Evolutionary conservation across 176 grass and related monocot species (phyloP).

Genomic region (barley (Hordeum vulgare)): MorexV3_pseudomolecules_assembly NC_058523.1:198064419-198064918

Average conservation of each 20-base stretch:
- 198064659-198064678: neutral
- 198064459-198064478: neutral
- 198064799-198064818: slow-evolving; percentile 83
- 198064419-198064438: neutral
- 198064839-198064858: slow-evolving; percentile 19
- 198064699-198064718: slow-evolving; percentile 29
- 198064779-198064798: slow-evolving; percentile 73
- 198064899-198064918: slow-evolving; percentile 38
- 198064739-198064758: slow-evolving; percentile 69
- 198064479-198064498: neutral
- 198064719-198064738: slow-evolving; percentile 6
- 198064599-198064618: neutral
- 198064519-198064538: neutral
- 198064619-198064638: neutral
- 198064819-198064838: slow-evolving; percentile 65
- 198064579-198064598: neutral
- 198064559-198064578: neutral
- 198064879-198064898: slow-evolving; percentile 25
- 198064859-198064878: slow-evolving; percentile 10
- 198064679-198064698: neutral
- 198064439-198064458: neutral
- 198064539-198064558: neutral
- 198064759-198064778: slow-evolving; percentile 42
- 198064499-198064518: neutral
- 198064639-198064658: neutral